phyloP scores from a whole-genome alignment of 371 early-diverging fungal species.

The Mucor ambiguus region DNA sequence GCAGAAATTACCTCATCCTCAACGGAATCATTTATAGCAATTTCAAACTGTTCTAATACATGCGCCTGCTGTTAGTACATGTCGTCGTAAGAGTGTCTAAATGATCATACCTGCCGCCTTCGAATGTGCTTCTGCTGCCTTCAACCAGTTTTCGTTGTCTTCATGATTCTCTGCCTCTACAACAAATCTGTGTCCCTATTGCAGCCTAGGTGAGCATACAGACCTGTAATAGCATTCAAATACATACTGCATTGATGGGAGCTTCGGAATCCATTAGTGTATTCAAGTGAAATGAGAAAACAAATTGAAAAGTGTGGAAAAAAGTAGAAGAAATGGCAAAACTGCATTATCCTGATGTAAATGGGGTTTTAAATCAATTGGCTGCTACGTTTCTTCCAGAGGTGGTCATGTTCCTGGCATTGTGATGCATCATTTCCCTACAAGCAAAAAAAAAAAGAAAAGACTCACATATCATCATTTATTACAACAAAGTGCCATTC shows the following conservation, averaged over 20 bases:
- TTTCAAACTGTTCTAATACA: constrained; percentile 22
- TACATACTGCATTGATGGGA: constrained; percentile 37
- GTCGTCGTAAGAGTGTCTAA: background rate
- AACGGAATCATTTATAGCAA: constrained; percentile 22
- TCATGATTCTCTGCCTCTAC: constrained; percentile 55
- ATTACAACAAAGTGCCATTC: background rate
- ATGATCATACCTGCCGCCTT: constrained; percentile 43
- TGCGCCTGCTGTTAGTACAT: background rate
- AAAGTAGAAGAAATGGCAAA: background rate
- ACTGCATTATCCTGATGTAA: background rate
- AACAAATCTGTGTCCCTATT: constrained; percentile 55
- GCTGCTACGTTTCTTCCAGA: background rate
- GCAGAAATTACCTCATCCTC: constrained; percentile 20
- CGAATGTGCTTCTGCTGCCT: constrained; percentile 51
- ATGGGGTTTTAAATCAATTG: background rate
- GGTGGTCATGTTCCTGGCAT: background rate
- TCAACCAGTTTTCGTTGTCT: constrained; percentile 50
- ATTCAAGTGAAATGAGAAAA: background rate
- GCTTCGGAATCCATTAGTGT: constrained; percentile 33
- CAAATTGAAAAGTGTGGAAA: background rate
- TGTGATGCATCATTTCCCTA: background rate
- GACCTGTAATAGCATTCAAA: background rate
- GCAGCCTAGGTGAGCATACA: background rate
- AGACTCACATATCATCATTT: background rate
- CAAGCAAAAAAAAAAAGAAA: background rate